Evolutionary conservation across 805 yeast species (phyloP), one percentile per base, ranked within the genome.

Genomic region (Danielozyma ontarioensis): DNA sequence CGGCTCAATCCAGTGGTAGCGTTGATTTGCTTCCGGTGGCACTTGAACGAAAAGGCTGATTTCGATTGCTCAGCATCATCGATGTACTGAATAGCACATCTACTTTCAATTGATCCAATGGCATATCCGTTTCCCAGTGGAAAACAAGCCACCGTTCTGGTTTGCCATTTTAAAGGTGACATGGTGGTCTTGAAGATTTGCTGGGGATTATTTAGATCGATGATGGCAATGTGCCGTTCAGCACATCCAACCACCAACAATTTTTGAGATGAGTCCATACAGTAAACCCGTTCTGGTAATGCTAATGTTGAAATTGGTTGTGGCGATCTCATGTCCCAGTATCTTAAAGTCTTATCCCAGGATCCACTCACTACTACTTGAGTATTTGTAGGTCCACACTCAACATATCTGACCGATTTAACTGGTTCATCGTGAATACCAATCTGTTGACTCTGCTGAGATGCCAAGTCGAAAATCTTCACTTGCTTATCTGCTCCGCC

Each of bases 51-150:
- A 57, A 90, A 93, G 3, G 93, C 93, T 23, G 57, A 56, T 45
- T 76, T 73, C 35, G 71, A 70, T 51, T 83, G 94, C 47, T 83
- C 87, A 33, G 70, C 70, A 16, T 86, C 96, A 49, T 85, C 94
- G 34, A 90, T 78, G 55, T 89, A 93, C 55, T 87, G 95, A 47
- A 93, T 80, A 11, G 95, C 95, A 62, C 97, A 87, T 45, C 98
- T 74, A 22, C 97, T 97, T 62, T 93, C 98, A 29, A 90, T 77
- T 5, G 95, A 82, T 4, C 96, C 97, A 31, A 93, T 62, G 1
- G 96, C 96, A 59, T 74, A 93, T 7, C 97, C 97, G 50, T 84
- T 81, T 10, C 95, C 97, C 42, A 78, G 80, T n/a, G 89, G 89
- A 57, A 80, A 86, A 55, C 97, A 90, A 11, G 83, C 65, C 1